Evolutionary conservation across 2,329 filamentous ascomycete species (phyloP).

Genomic region (Acephala macrosclerotiorum): DNA sequence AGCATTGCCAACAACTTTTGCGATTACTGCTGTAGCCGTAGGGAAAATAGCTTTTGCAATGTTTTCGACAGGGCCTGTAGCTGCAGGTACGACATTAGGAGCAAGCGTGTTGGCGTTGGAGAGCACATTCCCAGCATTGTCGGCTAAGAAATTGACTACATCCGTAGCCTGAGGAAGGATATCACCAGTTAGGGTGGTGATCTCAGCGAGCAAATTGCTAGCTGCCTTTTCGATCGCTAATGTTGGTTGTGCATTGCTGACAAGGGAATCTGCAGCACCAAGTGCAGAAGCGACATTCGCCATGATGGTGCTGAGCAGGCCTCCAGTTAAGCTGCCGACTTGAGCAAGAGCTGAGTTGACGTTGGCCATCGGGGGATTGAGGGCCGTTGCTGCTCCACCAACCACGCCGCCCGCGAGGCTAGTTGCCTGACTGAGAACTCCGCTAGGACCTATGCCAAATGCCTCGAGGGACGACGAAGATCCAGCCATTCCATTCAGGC

Average conservation of each 20-base stretch:
- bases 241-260: conserved; percentile 11
- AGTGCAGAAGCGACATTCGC: conserved; percentile 21
- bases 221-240: conserved; percentile 1
- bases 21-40: neutral
- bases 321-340: conserved; percentile 21
- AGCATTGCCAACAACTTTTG: neutral
- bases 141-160: neutral
- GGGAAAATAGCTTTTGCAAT: neutral
- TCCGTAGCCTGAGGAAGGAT: neutral
- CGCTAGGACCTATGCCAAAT: neutral
- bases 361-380: conserved; percentile 12
- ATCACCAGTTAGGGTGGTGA: conserved; percentile 1
- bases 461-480: neutral
- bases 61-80: neutral
- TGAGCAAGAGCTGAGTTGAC: conserved; percentile 23
- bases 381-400: conserved; percentile 1
- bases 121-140: conserved; percentile 1
- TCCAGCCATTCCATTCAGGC: conserved; percentile 6
- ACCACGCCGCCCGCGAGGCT: neutral
- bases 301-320: conserved; percentile 20
- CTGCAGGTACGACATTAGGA: neutral
- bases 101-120: neutral
- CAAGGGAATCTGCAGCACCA: conserved; percentile 12
- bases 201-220: conserved; percentile 6
- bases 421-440: conserved; percentile 9